Evolutionary conservation across 208 protist species (phyloP).

Genomic region (Leishmania aethiopica): DNA sequence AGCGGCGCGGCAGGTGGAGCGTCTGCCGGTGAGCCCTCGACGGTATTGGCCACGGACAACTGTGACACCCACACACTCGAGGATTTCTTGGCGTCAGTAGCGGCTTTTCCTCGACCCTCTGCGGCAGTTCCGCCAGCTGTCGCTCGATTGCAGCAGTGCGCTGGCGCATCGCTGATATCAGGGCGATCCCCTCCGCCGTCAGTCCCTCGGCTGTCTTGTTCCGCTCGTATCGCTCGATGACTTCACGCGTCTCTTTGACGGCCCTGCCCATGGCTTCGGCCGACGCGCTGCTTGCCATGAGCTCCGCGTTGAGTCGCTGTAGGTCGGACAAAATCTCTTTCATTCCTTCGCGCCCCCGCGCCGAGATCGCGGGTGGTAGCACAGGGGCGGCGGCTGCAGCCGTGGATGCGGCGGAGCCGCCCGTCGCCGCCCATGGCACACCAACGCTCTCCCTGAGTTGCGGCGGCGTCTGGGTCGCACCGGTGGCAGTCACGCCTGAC

Average conservation of each 20-base stretch:
- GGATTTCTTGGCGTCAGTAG: background rate
- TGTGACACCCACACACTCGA: conserved; percentile 16
- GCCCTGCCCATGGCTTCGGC: conserved; percentile 78
- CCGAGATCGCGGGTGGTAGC: too few relatives aligned
- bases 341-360: conserved; percentile 31
- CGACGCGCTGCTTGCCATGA: conserved; percentile 64
- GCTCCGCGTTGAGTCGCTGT: conserved; percentile 60
- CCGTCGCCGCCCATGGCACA: conserved; percentile 8
- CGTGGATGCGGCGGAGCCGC: background rate
- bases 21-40: background rate
- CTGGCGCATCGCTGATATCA: conserved; percentile 54
- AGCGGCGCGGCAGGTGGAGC: background rate
- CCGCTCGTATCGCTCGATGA: conserved; percentile 63
- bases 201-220: conserved; percentile 39
- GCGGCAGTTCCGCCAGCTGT: conserved; percentile 44
- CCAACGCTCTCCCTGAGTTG: conserved; percentile 7
- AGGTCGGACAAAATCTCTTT: conserved; percentile 55
- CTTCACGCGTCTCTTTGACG: conserved; percentile 63
- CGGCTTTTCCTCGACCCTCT: background rate
- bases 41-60: background rate
- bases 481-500: background rate
- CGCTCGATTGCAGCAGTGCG: conserved; percentile 65
- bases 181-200: conserved; percentile 51
- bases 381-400: background rate
- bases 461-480: background rate